Percentiles rank a stretch among this genome's conserved stretches.
Evolutionary conservation across 345 rosid species (phyloP).

Genomic region (Salix brachista): DNA sequence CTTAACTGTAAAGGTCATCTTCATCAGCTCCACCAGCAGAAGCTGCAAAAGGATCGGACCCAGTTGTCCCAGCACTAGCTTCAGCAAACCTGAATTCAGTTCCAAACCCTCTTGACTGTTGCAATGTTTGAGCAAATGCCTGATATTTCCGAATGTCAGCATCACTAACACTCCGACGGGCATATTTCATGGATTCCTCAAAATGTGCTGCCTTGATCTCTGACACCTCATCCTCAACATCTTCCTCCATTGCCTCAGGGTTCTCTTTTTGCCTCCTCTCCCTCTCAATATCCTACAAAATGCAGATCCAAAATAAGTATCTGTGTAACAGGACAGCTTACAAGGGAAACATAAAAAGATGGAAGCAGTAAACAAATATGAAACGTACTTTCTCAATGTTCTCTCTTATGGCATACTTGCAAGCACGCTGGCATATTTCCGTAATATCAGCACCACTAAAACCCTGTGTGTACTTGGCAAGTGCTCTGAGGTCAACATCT

Average conservation of each 20-base stretch:
- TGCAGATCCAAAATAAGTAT: background rate
- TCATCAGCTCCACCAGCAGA: slow-evolving; percentile 67
- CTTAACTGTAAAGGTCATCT: slow-evolving; percentile 81
- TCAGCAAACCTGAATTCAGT: slow-evolving; percentile 72
- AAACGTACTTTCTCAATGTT: slow-evolving; percentile 77
- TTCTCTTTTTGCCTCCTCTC: slow-evolving; percentile 73
- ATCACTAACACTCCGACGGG: slow-evolving; percentile 87
- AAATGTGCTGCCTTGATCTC: slow-evolving; percentile 85
- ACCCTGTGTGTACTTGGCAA: slow-evolving; percentile 87
- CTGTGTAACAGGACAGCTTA: background rate
- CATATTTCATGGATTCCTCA: slow-evolving; percentile 92
- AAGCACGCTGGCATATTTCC: slow-evolving; percentile 89
- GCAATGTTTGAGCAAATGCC: slow-evolving; percentile 92
- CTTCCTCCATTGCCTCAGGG: slow-evolving; percentile 99
- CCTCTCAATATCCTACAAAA: slow-evolving; percentile 71
- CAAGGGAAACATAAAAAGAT: background rate
- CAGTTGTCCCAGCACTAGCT: slow-evolving; percentile 31
- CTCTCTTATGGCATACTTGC: slow-evolving; percentile 92
- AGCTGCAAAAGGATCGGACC: slow-evolving; percentile 69
- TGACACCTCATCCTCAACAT: slow-evolving; percentile 67
- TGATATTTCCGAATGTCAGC: slow-evolving; percentile 93
- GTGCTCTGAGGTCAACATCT: slow-evolving; percentile 79
- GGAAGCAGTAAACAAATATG: background rate
- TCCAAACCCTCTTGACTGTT: slow-evolving; percentile 91
- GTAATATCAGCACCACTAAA: slow-evolving; percentile 98